Evolutionary conservation across 176 grass and related monocot genomes (phyloP), one percentile per base, ranked within the genome.

Genomic region (maize (Zea mays)): DNA sequence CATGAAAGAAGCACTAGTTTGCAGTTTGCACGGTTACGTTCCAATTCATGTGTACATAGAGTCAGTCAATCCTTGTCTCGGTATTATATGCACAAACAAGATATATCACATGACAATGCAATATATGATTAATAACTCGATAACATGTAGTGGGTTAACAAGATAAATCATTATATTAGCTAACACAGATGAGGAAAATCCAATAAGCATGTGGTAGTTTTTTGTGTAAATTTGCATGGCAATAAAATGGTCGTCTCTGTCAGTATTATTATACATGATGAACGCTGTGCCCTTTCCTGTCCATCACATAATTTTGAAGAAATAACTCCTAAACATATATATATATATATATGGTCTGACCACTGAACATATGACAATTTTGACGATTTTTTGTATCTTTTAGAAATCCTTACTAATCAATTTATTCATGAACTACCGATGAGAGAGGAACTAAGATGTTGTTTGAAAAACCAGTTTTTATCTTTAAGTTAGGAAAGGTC

Each of bases 341-440:
- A 45, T 12, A 36, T 7, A 62, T 5, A 62, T 43, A 0, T 17
- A 45, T 12, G 38, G 21, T 57, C 45, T 51, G 11, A 15, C 4
- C 8, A 46, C 7, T 16, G 58, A 4, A 49, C 56, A 72, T 48
- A 62, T 13, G 45, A 48, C 4, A 50, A 38, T 14, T 4, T 11
- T 8, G n/a, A n/a, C 0, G 42, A 33, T 5, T 36, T 37, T 54
- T 1, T 35, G 38, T 39, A 38, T 45, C 19, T 45, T 44, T 59
- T 75, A 35, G 21, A 83, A 67, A 15, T 67, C 38, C 4, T 14
- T 67, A 67, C 10, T 48, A 39, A 15, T 56, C 21, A 82, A 57
- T 57, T 46, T 41, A 47, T 39, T 39, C 50, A 15, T 42, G n/a
- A 57, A 57, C 17, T 57, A 58, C n/a, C n/a, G 21, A 57, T 19